phyloP scores from a whole-genome alignment of 768 basidiomycete genomes.

The Mycena venus region DNA sequence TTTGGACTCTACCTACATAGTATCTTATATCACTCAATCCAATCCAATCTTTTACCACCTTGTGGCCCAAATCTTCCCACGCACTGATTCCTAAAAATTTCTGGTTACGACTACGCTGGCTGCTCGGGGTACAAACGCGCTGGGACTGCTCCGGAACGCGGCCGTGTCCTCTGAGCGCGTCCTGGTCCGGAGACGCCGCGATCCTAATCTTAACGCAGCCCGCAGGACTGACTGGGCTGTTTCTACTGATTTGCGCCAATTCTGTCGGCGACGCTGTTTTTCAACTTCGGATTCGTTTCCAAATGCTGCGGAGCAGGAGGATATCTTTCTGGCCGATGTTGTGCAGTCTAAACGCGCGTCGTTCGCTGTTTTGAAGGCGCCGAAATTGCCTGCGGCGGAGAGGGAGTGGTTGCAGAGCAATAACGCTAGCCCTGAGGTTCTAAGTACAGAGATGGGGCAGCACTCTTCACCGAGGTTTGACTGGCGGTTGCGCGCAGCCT shows the following conservation, averaged over 20 bases:
- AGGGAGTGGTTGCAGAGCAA: conserved; percentile 52
- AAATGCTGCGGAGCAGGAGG: conserved; percentile 13
- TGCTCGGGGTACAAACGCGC: conserved; percentile 5
- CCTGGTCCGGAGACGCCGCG: conserved; percentile 18
- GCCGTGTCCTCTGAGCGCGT: conserved; percentile 17
- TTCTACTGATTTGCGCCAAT: conserved; percentile 27
- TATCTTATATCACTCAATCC: conserved; percentile 10
- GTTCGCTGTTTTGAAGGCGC: too few species aligned
- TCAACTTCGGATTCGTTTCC: conserved; percentile 28
- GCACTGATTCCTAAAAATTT: not conserved
- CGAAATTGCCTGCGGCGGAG: conserved; percentile 45
- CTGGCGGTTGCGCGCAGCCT: conserved; percentile 71
- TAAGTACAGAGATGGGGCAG: conserved; percentile 19
- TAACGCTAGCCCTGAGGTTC: not conserved
- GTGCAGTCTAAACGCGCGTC: conserved; percentile 13
- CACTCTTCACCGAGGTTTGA: conserved; percentile 63
- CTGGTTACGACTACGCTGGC: conserved; percentile 4
- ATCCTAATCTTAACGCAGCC: conserved; percentile 23
- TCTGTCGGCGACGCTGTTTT: conserved; percentile 30
- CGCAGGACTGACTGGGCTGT: conserved; percentile 9
- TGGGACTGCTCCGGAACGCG: conserved; percentile 25
- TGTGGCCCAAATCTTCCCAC: not conserved
- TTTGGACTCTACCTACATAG: not conserved
- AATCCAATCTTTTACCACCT: not conserved
- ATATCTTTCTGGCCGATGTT: conserved; percentile 11